Percentiles rank a stretch among this genome's conserved stretches.
These are phyloP conservation scores for Colletotrichum camelliae DNA, from an alignment of 2,329 filamentous ascomycete genomes.

Conservation along the genomic window DNA sequence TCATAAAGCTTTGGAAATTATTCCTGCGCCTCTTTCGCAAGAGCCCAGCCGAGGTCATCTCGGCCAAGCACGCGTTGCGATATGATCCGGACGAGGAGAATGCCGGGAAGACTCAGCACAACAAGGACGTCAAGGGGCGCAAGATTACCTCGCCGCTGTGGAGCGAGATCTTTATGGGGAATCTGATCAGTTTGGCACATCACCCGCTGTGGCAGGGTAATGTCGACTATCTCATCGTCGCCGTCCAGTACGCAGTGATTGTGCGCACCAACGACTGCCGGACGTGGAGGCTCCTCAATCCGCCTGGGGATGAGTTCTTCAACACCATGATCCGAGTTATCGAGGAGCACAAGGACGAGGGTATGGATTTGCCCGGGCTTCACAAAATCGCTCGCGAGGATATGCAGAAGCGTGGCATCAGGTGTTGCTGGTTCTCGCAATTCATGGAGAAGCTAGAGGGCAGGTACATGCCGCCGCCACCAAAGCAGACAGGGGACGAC, in stretches of 20 bases:
- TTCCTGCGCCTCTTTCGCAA: background rate
- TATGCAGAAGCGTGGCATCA: background rate
- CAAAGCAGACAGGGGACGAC: background rate
- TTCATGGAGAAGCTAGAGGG: background rate
- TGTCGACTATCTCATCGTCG: background rate
- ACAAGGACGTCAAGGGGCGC: too few relatives aligned
- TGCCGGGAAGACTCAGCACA: too few relatives aligned
- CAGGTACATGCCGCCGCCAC: background rate
- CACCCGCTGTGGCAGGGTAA: background rate
- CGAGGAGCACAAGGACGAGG: accelerated
- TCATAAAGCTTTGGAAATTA: background rate
- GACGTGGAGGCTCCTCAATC: background rate
- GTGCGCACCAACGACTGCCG: background rate
- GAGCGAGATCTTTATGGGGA: background rate
- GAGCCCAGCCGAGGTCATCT: background rate
- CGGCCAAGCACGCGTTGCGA: background rate
- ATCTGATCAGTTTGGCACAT: too few relatives aligned
- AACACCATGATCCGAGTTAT: background rate
- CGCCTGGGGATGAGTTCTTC: background rate
- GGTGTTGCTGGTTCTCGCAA: background rate
- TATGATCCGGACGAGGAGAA: background rate
- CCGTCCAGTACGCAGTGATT: background rate
- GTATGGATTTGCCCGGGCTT: background rate
- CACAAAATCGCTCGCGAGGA: background rate
- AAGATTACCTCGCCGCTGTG: background rate